phyloP scores from a whole-genome alignment of 2,329 filamentous ascomycete genomes.

The Cryphonectria naterciae region DNA sequence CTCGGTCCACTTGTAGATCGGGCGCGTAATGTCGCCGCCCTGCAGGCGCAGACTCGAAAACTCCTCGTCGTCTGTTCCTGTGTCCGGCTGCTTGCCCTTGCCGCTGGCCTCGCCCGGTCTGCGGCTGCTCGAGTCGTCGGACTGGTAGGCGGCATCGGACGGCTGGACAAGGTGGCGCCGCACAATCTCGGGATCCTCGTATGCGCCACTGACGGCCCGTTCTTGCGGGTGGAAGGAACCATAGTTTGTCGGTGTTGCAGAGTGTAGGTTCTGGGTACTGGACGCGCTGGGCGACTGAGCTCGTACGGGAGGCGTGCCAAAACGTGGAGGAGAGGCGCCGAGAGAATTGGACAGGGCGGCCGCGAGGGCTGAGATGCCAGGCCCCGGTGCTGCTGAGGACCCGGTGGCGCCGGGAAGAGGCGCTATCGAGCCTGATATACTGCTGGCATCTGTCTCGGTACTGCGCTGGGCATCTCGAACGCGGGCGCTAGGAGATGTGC shows the following conservation, averaged over 20 bases:
- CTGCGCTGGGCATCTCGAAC: slow-evolving; percentile 32
- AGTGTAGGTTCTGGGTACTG: slow-evolving; percentile 48
- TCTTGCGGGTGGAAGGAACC: slow-evolving; percentile 81
- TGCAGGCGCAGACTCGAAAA: slow-evolving; percentile 94
- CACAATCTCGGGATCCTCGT: slow-evolving; percentile 90
- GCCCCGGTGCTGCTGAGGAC: slow-evolving; percentile 68
- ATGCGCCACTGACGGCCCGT: slow-evolving; percentile 61
- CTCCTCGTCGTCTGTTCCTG: slow-evolving; percentile 67
- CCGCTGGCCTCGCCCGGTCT: slow-evolving; percentile 42
- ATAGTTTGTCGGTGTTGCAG: slow-evolving; percentile 71
- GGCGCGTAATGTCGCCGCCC: slow-evolving; percentile 90
- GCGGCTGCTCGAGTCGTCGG: slow-evolving; percentile 49
- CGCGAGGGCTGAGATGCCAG: slow-evolving; percentile 85
- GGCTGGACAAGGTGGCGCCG: slow-evolving; percentile 85
- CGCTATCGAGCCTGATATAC: slow-evolving; percentile 52
- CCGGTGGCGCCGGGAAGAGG: slow-evolving; percentile 66
- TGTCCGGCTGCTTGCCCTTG: slow-evolving; percentile 60
- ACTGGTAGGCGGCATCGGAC: slow-evolving; percentile 49
- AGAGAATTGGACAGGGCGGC: slow-evolving; percentile 80
- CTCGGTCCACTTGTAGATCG: slow-evolving; percentile 96
- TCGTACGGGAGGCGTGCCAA: slow-evolving; percentile 66
- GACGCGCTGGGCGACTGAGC: slow-evolving; percentile 61
- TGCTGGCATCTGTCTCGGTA: slow-evolving; percentile 45
- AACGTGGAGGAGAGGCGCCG: slow-evolving; percentile 70
- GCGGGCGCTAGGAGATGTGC: slow-evolving; percentile 35